phyloP scores from a whole-genome alignment of 331 rosid genomes.

The Phaseolus coccineus region DNA sequence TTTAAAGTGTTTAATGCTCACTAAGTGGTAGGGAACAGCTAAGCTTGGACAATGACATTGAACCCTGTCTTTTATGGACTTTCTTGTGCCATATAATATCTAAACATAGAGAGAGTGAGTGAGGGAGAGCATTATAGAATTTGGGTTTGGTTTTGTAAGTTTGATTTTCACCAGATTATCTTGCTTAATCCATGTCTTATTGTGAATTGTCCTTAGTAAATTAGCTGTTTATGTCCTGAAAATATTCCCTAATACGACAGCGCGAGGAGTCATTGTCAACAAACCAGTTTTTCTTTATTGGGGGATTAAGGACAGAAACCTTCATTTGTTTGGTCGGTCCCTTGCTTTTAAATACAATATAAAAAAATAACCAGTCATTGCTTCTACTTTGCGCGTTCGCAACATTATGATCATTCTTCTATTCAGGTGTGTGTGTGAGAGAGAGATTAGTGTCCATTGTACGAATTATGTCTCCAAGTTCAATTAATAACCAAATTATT shows the following conservation, averaged over 20 bases:
- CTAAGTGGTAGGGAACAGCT: constrained; percentile 68
- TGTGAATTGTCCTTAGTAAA: constrained; percentile 52
- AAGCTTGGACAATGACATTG: constrained; percentile 70
- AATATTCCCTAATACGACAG: constrained; percentile 64
- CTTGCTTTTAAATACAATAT: constrained; percentile 43
- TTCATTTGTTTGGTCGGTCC: constrained; percentile 61
- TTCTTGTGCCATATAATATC: constrained; percentile 10
- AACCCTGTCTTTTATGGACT: constrained; percentile 73
- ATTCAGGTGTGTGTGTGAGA: constrained; percentile 40
- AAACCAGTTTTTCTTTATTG: constrained; percentile 52
- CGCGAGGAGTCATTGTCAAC: constrained; percentile 65
- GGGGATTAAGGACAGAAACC: constrained; percentile 53
- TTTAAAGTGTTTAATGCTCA: constrained; percentile 52
- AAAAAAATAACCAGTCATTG: constrained; percentile 35
- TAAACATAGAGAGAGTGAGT: no score
- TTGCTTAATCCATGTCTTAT: constrained; percentile 55
- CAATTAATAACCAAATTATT: not conserved
- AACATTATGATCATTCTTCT: constrained; percentile 47
- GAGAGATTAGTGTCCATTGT: constrained; percentile 37
- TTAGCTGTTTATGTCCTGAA: constrained; percentile 68
- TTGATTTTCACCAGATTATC: constrained; percentile 42
- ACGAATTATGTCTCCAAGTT: not conserved
- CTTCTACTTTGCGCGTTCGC: constrained; percentile 56
- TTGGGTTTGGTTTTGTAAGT: constrained; percentile 22
- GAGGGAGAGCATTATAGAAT: not conserved